These are phyloP conservation scores for Globisporangium irregulare DNA, from an alignment of 352 stramenopile species.

Conservation along the genomic window DNA sequence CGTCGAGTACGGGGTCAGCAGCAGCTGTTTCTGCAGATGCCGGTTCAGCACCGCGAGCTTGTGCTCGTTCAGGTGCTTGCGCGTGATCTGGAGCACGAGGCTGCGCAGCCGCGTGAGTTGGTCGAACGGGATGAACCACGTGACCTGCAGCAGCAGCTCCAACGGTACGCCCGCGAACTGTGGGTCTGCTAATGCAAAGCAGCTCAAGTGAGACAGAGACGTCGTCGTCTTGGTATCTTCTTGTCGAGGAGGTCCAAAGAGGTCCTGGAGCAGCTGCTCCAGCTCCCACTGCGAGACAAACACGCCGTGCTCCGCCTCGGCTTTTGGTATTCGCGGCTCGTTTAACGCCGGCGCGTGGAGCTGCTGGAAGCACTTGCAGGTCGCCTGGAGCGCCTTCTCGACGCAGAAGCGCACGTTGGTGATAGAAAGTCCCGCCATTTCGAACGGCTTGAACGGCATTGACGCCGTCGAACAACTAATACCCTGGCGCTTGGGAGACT, in stretches of 20 bases:
- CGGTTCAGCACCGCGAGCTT: conserved; percentile 48
- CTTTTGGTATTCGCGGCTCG: conserved; percentile 10
- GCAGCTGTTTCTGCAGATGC: conserved; percentile 45
- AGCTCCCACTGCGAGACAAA: conserved; percentile 64
- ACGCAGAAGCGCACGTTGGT: conserved; percentile 54
- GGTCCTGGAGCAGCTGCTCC: conserved; percentile 34
- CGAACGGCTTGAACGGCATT: conserved; percentile 25
- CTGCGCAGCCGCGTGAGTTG: conserved; percentile 37
- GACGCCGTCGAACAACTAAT: background rate
- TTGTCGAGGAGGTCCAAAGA: conserved; percentile 20
- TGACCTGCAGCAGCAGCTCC: conserved; percentile 38
- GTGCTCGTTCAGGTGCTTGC: conserved; percentile 48
- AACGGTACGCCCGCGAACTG: conserved; percentile 22
- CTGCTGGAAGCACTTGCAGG: conserved; percentile 34
- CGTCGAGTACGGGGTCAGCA: conserved; percentile 35
- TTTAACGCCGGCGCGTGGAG: conserved; percentile 33
- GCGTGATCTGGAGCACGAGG: conserved; percentile 54
- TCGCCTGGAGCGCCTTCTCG: conserved; percentile 46
- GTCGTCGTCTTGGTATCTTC: background rate
- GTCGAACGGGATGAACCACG: conserved; percentile 68
- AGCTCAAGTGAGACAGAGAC: background rate
- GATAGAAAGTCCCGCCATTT: conserved; percentile 37
- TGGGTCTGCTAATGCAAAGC: conserved; percentile 15
- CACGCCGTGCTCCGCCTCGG: conserved; percentile 24
- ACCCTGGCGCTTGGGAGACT: conserved; percentile 10